phyloP scores from a whole-genome alignment of 2,329 filamentous ascomycete genomes.

The Cryphonectria japonica region DNA sequence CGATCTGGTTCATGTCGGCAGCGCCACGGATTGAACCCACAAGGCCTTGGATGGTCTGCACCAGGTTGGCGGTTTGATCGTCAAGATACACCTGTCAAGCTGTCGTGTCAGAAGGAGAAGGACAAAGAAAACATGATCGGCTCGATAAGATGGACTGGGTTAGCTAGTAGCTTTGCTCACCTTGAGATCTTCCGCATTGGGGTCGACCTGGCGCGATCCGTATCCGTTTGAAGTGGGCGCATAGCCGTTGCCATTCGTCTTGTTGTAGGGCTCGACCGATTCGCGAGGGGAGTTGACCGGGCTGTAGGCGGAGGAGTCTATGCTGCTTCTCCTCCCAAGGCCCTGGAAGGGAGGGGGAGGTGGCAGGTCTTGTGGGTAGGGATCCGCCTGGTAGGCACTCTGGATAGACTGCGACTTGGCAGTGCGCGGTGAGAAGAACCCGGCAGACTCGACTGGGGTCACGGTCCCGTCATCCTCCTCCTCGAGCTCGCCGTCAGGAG shows the following conservation, averaged over 20 bases:
- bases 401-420: constrained; percentile 31
- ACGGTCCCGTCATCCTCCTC: constrained; percentile 72
- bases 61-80: constrained; percentile 77
- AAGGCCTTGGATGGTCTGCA: constrained; percentile 81
- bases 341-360: constrained; percentile 62
- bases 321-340: constrained; percentile 61
- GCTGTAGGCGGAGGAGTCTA: constrained; percentile 75
- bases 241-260: constrained; percentile 42
- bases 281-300: constrained; percentile 70
- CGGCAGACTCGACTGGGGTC: constrained; percentile 68
- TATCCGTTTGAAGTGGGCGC: constrained; percentile 46
- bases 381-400: constrained; percentile 40
- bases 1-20: constrained; percentile 65
- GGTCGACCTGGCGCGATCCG: constrained; percentile 40
- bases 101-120: constrained; percentile 7
- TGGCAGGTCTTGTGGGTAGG: constrained; percentile 43
- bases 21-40: constrained; percentile 73
- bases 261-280: constrained; percentile 51
- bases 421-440: constrained; percentile 66
- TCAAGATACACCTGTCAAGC: constrained; percentile 72
- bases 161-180: constrained; percentile 31
- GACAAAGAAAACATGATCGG: not conserved
- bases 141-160: not conserved
- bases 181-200: constrained; percentile 55
- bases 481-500: constrained; percentile 75